These are phyloP conservation scores for Euphorbia pulcherrima DNA, from an alignment of 345 rosid genomes.

Conservation along the genomic window DNA sequence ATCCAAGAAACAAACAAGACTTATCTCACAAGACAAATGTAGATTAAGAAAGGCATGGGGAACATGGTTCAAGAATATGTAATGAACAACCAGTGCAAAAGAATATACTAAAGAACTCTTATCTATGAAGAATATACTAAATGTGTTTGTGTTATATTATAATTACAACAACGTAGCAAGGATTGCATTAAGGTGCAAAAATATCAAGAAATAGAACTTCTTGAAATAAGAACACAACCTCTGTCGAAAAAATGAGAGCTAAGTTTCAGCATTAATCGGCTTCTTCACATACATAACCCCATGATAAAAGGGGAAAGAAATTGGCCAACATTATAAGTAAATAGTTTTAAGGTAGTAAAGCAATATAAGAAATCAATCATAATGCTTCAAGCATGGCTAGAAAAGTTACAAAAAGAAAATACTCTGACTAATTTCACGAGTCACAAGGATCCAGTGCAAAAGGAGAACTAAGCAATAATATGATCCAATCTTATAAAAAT, in stretches of 20 bases:
- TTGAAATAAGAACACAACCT: slow-evolving; percentile 37
- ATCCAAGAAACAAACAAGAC: too few species aligned
- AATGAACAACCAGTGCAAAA: too few species aligned
- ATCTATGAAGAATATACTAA: too few species aligned
- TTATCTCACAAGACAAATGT: too few species aligned
- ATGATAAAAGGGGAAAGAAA: slow-evolving; percentile 16
- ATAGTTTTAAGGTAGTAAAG: slow-evolving; percentile 5
- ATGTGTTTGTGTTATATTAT: too few species aligned
- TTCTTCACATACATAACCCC: slow-evolving; percentile 22
- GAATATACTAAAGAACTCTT: too few species aligned
- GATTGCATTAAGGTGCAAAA: too few species aligned
- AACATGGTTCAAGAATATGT: too few species aligned
- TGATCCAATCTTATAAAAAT: slow-evolving; percentile 30
- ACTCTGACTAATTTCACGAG: slow-evolving; percentile 19
- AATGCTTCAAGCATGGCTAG: slow-evolving; percentile 17
- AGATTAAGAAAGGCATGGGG: too few species aligned
- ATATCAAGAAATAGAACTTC: slow-evolving; percentile 37
- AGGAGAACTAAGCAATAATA: slow-evolving; percentile 25
- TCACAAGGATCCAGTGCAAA: slow-evolving; percentile 19
- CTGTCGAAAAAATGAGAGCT: slow-evolving; percentile 33
- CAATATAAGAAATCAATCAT: slow-evolving; percentile 12
- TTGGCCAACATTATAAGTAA: slow-evolving; percentile 17
- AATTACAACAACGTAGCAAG: too few species aligned
- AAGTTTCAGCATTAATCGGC: slow-evolving; percentile 35
- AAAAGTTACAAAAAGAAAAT: slow-evolving; percentile 2